phyloP scores from a whole-genome alignment of 441 rosid genomes.

The Adansonia rubrostipa region DNA sequence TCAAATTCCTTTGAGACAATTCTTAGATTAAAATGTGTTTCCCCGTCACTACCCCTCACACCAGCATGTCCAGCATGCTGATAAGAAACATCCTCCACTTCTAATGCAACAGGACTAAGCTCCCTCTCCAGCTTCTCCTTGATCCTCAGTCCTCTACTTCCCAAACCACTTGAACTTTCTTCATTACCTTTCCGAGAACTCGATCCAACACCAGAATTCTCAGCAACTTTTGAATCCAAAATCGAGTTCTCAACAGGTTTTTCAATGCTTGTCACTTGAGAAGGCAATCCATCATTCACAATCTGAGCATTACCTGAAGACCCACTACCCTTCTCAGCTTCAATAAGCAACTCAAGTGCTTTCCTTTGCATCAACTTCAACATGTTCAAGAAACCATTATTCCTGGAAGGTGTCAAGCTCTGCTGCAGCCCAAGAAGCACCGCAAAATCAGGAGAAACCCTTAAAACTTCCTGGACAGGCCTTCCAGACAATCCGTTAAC shows the following conservation, averaged over 20 bases:
- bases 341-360: slow-evolving; percentile 56
- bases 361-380: slow-evolving; percentile 86
- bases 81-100: slow-evolving; percentile 67
- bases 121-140: slow-evolving; percentile 68
- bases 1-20: slow-evolving; percentile 67
- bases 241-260: slow-evolving; percentile 24
- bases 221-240: slow-evolving; percentile 19
- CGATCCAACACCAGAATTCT: slow-evolving; percentile 20
- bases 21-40: slow-evolving; percentile 69
- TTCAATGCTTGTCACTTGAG: slow-evolving; percentile 7
- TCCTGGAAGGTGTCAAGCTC: slow-evolving; percentile 82
- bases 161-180: slow-evolving; percentile 44
- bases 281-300: slow-evolving; percentile 18
- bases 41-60: slow-evolving; percentile 63
- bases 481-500: slow-evolving; percentile 76
- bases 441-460: slow-evolving; percentile 79
- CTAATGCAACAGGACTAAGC: slow-evolving; percentile 58
- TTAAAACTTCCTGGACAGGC: slow-evolving; percentile 70
- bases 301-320: slow-evolving; percentile 24
- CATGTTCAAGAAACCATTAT: slow-evolving; percentile 89
- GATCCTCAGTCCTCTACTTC: slow-evolving; percentile 72
- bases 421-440: slow-evolving; percentile 81
- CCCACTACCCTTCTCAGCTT: slow-evolving; percentile 38
- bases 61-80: slow-evolving; percentile 79
- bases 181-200: slow-evolving; percentile 25